phyloP scores from a whole-genome alignment of 148 eudicot species.

The Spergularia bocconei region DNA sequence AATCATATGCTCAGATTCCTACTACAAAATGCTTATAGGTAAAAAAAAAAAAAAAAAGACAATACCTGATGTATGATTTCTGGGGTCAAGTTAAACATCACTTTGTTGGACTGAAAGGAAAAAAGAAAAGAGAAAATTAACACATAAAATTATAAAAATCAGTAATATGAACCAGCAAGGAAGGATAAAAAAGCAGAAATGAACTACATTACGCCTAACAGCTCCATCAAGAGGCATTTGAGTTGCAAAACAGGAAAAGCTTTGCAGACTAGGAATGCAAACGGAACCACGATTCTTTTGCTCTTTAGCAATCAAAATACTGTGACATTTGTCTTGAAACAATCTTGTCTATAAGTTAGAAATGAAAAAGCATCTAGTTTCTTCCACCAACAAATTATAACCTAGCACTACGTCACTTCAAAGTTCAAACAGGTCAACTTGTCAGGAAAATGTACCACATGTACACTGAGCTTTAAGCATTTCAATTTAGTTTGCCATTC shows the following conservation, averaged over 20 bases:
- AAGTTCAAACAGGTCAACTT: background rate
- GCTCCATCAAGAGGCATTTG: background rate
- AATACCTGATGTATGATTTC: conserved; percentile 95
- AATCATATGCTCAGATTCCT: background rate
- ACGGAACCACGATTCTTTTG: background rate
- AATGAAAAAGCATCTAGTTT: background rate
- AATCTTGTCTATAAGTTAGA: background rate
- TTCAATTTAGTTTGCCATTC: conserved; percentile 1
- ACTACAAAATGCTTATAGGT: background rate
- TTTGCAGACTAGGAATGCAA: background rate
- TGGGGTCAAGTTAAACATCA: conserved; percentile 84
- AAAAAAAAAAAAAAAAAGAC: background rate
- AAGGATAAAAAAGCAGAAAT: background rate
- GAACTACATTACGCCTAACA: background rate
- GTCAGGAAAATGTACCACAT: background rate
- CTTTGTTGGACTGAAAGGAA: conserved; percentile 78
- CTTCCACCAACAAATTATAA: background rate
- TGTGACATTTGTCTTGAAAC: too few relatives aligned
- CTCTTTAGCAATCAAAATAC: background rate
- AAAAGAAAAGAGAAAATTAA: conserved; percentile 18
- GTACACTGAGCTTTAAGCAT: background rate
- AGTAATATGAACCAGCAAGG: background rate
- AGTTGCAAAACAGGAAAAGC: background rate
- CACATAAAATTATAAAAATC: background rate
- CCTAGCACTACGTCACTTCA: background rate